These are phyloP conservation scores for Boletus patriciae DNA, from an alignment of 768 basidiomycete species.

Conservation along the genomic window DNA sequence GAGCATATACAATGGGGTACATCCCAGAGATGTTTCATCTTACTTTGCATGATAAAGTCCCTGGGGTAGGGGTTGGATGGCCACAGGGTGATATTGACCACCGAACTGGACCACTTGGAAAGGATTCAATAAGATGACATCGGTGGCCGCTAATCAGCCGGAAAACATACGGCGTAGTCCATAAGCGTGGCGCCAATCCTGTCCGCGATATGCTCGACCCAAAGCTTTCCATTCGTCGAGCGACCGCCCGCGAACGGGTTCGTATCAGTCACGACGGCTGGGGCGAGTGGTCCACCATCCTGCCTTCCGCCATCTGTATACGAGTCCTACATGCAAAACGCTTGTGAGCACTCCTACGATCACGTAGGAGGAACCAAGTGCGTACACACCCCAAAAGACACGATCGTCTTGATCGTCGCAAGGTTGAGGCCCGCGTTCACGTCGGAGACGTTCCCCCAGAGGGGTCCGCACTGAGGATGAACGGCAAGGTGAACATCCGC, in stretches of 20 bases:
- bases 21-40: slow-evolving; percentile 1
- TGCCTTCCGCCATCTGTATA: slow-evolving; percentile 51
- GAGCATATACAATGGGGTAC: not conserved
- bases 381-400: slow-evolving; percentile 49
- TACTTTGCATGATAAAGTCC: slow-evolving; percentile 52
- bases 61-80: slow-evolving; percentile 47
- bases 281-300: slow-evolving; percentile 44
- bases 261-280: slow-evolving; percentile 43
- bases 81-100: slow-evolving; percentile 49
- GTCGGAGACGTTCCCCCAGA: slow-evolving; percentile 43
- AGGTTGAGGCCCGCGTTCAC: slow-evolving; percentile 49
- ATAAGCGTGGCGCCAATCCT: slow-evolving; percentile 41
- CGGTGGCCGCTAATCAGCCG: not conserved
- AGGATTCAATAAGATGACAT: not conserved
- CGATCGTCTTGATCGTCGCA: slow-evolving; percentile 43
- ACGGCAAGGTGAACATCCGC: slow-evolving; percentile 44
- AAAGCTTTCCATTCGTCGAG: slow-evolving; percentile 50
- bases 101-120: slow-evolving; percentile 40
- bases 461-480: slow-evolving; percentile 42
- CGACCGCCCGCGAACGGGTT: slow-evolving; percentile 50
- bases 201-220: slow-evolving; percentile 49
- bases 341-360: not conserved
- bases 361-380: not conserved
- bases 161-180: slow-evolving; percentile 49
- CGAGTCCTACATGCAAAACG: slow-evolving; percentile 38